A percentile compares a stretch with the other conserved stretches of the same genome.
Evolutionary conservation across 2,329 filamentous ascomycete species (phyloP).

Genomic region (Sphaerostilbella broomeana): DNA sequence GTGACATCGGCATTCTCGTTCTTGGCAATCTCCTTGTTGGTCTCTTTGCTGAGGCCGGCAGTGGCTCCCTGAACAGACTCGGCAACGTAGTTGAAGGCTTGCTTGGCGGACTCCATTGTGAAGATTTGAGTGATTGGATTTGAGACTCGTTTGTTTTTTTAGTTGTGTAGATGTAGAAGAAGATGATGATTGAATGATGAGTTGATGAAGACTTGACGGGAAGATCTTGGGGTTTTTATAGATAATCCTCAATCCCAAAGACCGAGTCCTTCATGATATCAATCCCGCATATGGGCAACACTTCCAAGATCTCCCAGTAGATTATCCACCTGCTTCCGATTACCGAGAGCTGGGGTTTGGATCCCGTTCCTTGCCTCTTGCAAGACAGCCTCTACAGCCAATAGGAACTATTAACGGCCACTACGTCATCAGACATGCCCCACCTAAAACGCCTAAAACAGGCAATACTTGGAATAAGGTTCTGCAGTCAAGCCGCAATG

Average conservation of each 20-base stretch:
- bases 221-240: slow-evolving; percentile 14
- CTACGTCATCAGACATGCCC: background rate
- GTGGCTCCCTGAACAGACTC: slow-evolving; percentile 55
- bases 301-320: too few relatives aligned
- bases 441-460: background rate
- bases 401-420: too few relatives aligned
- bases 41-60: slow-evolving; percentile 57
- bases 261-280: too few relatives aligned
- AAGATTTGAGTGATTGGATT: slow-evolving; percentile 17
- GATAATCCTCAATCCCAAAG: background rate
- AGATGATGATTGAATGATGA: too few relatives aligned
- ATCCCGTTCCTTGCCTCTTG: background rate
- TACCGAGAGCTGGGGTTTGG: too few relatives aligned
- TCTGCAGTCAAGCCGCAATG: background rate
- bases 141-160: background rate
- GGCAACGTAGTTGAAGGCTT: slow-evolving; percentile 62
- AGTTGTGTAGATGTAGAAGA: background rate
- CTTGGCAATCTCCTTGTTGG: slow-evolving; percentile 65
- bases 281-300: too few relatives aligned
- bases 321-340: too few relatives aligned
- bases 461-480: too few relatives aligned
- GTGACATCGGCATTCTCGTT: slow-evolving; percentile 44
- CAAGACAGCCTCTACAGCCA: too few relatives aligned
- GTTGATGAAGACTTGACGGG: background rate
- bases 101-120: slow-evolving; percentile 49